A percentile compares a stretch with the other conserved stretches of the same genome.
phyloP scores from a whole-genome alignment of 2,329 filamentous ascomycete genomes.

The Aspergillus sp. region DNA sequence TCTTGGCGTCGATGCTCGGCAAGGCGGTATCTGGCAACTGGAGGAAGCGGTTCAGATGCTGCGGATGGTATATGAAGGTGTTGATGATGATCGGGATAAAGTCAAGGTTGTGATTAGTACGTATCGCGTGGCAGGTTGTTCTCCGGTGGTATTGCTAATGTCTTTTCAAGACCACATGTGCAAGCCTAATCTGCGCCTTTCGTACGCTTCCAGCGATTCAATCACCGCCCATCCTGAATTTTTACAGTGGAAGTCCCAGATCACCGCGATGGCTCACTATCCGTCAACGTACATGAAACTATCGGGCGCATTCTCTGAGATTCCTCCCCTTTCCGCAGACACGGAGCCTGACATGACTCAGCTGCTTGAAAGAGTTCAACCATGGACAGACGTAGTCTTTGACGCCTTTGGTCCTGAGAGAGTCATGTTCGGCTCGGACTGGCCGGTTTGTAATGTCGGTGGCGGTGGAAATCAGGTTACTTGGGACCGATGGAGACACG shows the following conservation, averaged over 20 bases:
- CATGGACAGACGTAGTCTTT: constrained; percentile 75
- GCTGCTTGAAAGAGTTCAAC: constrained; percentile 64
- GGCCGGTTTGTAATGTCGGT: constrained; percentile 84
- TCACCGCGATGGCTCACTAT: constrained; percentile 69
- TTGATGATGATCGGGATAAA: constrained; percentile 55
- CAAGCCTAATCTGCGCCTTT: constrained; percentile 76
- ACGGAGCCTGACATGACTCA: constrained; percentile 25
- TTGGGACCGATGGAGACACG: constrained; percentile 75
- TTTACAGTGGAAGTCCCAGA: constrained; percentile 69
- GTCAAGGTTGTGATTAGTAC: constrained; percentile 69
- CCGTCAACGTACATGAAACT: constrained; percentile 83
- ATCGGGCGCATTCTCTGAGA: constrained; percentile 83
- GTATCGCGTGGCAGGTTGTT: constrained; percentile 7
- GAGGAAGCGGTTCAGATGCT: constrained; percentile 74
- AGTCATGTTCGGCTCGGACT: constrained; percentile 91
- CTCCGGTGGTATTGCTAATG: constrained; percentile 18
- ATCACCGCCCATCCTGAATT: constrained; percentile 58
- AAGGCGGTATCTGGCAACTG: constrained; percentile 74
- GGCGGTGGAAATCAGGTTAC: constrained; percentile 60
- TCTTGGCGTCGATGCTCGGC: constrained; percentile 78
- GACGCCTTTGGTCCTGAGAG: constrained; percentile 71
- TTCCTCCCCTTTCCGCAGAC: constrained; percentile 55
- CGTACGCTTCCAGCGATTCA: constrained; percentile 52
- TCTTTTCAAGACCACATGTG: constrained; percentile 74
- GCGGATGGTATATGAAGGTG: constrained; percentile 65